Conservation (phyloP, 2,329 filamentous ascomycete genomes). For the Aspergillus puulaauensis region DNA sequence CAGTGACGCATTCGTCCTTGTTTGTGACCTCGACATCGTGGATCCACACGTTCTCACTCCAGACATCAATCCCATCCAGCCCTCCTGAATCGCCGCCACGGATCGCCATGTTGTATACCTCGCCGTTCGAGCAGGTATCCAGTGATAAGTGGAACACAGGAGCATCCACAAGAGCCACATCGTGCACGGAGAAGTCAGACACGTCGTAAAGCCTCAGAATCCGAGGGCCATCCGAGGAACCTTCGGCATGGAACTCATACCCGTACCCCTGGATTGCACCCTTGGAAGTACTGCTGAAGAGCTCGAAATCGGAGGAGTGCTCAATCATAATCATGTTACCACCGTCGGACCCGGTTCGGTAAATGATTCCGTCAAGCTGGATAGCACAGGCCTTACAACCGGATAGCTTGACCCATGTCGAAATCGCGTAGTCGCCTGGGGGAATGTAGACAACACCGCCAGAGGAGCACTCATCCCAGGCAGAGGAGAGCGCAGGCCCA, state of each 20-base stretch:
- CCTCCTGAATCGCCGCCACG: constrained; percentile 53
- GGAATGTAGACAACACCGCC: constrained; percentile 54
- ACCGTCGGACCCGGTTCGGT: constrained; percentile 49
- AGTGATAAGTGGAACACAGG: constrained; percentile 53
- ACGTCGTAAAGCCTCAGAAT: constrained; percentile 49
- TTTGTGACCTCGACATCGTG: constrained; percentile 63
- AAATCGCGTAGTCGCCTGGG: constrained; percentile 50
- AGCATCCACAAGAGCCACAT: constrained; percentile 50
- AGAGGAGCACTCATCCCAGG: constrained; percentile 51
- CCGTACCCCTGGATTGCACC: constrained; percentile 56
- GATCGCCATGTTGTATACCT: constrained; percentile 58
- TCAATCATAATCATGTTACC: constrained; percentile 57
- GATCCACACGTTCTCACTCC: constrained; percentile 56
- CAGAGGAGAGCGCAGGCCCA: constrained; percentile 48
- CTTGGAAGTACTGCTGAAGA: constrained; percentile 53
- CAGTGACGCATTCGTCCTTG: constrained; percentile 62
- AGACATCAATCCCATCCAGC: constrained; percentile 58
- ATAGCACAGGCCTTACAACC: constrained; percentile 51
- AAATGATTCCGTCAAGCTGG: constrained; percentile 55
- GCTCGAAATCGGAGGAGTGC: constrained; percentile 52
- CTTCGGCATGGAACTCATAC: constrained; percentile 48
- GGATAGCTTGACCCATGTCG: constrained; percentile 50
- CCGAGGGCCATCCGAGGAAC: constrained; percentile 43
- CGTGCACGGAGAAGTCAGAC: constrained; percentile 50
- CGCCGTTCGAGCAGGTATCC: constrained; percentile 53